phyloP scores from a whole-genome alignment of 208 protist species.

The Trichomonas vaginalis region DNA sequence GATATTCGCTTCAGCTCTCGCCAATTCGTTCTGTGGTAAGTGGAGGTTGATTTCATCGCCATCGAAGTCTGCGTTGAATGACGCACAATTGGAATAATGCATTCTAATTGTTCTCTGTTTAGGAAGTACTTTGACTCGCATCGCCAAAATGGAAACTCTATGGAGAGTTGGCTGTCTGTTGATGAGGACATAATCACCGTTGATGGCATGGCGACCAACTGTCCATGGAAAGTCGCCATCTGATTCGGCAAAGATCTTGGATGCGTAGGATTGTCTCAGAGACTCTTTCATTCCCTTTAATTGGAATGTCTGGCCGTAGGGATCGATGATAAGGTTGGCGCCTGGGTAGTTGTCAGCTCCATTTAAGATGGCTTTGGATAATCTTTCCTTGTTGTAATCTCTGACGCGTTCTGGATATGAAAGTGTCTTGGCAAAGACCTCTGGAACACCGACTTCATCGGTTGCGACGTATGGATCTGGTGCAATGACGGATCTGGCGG shows the following conservation, averaged over 20 bases:
- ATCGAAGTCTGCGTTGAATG: conserved; percentile 99
- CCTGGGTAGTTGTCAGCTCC: conserved; percentile 86
- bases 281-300: not conserved
- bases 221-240: conserved; percentile 10
- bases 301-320: not conserved
- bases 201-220: conserved; percentile 79
- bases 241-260: not conserved
- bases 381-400: conserved; percentile 31
- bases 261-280: not conserved
- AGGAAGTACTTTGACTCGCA: conserved; percentile 46
- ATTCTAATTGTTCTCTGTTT: conserved; percentile 54
- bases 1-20: conserved; percentile 60
- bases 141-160: conserved; percentile 93
- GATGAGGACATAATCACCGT: conserved; percentile 88
- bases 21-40: conserved; percentile 69
- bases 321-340: conserved; percentile 75
- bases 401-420: conserved; percentile 28
- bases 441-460: conserved; percentile 52
- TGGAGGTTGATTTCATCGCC: conserved; percentile 99
- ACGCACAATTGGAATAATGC: conserved; percentile 98
- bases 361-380: conserved; percentile 83
- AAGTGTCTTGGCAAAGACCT: conserved; percentile 44
- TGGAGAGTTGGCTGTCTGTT: conserved; percentile 99
- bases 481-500: conserved; percentile 78
- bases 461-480: conserved; percentile 88